phyloP scores from a whole-genome alignment of 2,329 filamentous ascomycete species.

The Pyricularia pennisetigena region DNA sequence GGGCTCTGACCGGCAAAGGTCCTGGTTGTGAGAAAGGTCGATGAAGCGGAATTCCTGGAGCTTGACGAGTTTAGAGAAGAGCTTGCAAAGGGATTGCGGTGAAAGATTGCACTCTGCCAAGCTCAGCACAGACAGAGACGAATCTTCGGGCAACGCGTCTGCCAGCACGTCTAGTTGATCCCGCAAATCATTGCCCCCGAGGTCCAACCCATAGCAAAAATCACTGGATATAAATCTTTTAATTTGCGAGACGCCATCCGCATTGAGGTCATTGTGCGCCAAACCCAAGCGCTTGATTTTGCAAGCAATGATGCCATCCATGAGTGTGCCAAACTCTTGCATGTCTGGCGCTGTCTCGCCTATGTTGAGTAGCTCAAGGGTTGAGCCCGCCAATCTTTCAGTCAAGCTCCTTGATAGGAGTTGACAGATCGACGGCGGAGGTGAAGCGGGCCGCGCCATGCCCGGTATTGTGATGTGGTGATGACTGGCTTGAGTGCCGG shows the following conservation, averaged over 20 bases:
- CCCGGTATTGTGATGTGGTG: not conserved
- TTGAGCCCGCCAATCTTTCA: conserved; percentile 64
- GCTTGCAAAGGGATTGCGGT: conserved; percentile 58
- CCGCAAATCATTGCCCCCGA: conserved; percentile 71
- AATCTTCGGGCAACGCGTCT: conserved; percentile 38
- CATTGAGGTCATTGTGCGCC: conserved; percentile 70
- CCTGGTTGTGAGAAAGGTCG: conserved; percentile 82
- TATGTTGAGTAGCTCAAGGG: conserved; percentile 74
- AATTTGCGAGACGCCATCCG: conserved; percentile 65
- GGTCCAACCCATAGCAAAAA: conserved; percentile 76
- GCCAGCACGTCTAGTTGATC: conserved; percentile 45
- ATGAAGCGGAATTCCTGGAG: conserved; percentile 75
- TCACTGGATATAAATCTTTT: conserved; percentile 66
- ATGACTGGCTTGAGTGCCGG: not conserved
- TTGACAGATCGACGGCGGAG: conserved; percentile 43
- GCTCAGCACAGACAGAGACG: conserved; percentile 69
- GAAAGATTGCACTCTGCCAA: conserved; percentile 77
- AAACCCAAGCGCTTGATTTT: conserved; percentile 72
- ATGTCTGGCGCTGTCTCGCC: conserved; percentile 67
- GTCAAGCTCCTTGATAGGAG: conserved; percentile 67
- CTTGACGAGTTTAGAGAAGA: conserved; percentile 64
- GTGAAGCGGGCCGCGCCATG: conserved; percentile 8
- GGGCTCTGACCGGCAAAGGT: conserved; percentile 65
- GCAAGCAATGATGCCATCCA: conserved; percentile 74
- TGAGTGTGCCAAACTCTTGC: conserved; percentile 61